Percentiles rank a stretch among this genome's conserved stretches.
Evolutionary conservation across 495 filamentous ascomycete species (phyloP).

Genomic region (Lasiosphaeria ovina): DNA sequence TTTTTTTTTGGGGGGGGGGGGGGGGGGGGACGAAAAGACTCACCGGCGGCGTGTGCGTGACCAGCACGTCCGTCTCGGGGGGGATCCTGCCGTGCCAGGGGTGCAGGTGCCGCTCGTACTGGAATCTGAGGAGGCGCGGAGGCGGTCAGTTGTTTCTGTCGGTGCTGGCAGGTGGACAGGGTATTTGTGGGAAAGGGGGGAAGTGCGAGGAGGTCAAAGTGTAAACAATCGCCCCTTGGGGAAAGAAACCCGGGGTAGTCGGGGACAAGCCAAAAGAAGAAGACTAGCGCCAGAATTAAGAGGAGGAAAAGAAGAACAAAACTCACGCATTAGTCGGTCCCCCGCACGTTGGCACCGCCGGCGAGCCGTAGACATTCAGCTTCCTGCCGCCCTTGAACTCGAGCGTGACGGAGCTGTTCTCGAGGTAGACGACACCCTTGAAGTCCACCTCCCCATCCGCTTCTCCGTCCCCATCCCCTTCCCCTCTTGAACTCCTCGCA

Average conservation of each 20-base stretch:
- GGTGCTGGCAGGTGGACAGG: too few species aligned
- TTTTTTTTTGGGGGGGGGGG: not conserved
- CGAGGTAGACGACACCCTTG: conserved; percentile 50
- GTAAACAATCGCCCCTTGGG: too few species aligned
- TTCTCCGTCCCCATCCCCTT: conserved; percentile 30
- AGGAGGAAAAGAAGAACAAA: conserved; percentile 2
- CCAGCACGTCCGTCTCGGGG: conserved; percentile 70
- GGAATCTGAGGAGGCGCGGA: conserved; percentile 34
- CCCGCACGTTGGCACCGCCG: conserved; percentile 47
- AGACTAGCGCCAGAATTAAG: too few species aligned
- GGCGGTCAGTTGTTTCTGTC: too few species aligned
- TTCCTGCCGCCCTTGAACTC: conserved; percentile 49
- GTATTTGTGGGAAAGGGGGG: too few species aligned
- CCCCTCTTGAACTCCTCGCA: too few species aligned
- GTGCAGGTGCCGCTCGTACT: conserved; percentile 41
- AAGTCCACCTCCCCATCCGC: conserved; percentile 39
- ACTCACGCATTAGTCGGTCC: conserved; percentile 20
- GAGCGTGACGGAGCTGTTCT: conserved; percentile 37
- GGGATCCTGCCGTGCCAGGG: conserved; percentile 61
- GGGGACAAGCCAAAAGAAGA: not conserved
- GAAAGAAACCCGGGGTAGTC: not conserved
- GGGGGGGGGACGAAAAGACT: conserved; percentile 2
- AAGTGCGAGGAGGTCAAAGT: too few species aligned
- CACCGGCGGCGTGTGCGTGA: conserved; percentile 72
- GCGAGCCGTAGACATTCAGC: conserved; percentile 54